Evolutionary conservation across 139 green algal genomes (phyloP), one percentile per base, ranked within the genome.

Genomic region (Picochlorum sp.): DNA sequence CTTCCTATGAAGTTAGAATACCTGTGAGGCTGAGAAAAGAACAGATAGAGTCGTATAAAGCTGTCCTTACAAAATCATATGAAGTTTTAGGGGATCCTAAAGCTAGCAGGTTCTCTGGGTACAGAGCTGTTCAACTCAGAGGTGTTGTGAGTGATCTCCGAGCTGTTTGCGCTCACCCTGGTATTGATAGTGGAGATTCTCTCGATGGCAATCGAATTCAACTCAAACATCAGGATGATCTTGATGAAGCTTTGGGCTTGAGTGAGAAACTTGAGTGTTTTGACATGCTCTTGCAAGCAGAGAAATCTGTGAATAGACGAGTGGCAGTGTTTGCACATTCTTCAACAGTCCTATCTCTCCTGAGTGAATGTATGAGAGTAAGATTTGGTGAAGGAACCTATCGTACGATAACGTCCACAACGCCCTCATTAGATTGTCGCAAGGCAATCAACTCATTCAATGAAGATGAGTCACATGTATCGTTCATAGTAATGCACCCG

Each of bases 201-300:
- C 23, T 16, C n/a, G 23, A 34, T 30, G 13, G 8, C 15, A 51
- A 11, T 54, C 16, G n/a, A 26, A 54, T 54, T 54, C n/a, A 26
- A 21, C 52, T 58, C 5, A 56, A 30, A 34, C 50, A 21, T 14
- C 54, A 15, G 2, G 58, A 15, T 14, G 47, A 46, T 24, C 49
- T 46, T 23, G 21, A 37, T 18, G 15, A 61, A 8, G 7, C 49
- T 52, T n/a, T 79, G 2, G n/a, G 45, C 6, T 62, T 61, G 45
- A 83, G 71, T 58, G 77, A 73, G 58, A 90, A 90, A 78, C 72
- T 92, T 56, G 58, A 72, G 34, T 66, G 84, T 49, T 73, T 93
- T 57, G 77, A 87, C 59, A 49, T 34, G 20, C 65, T 91, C 67
- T 76, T 91, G 66, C 52, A 34, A 16, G 28, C 56, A 30, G 61